A percentile compares a stretch with the other conserved stretches of the same genome.
Evolutionary conservation across 164 flowering plant species (phyloP).

Genomic region (Dillenia suffruticosa): DNA sequence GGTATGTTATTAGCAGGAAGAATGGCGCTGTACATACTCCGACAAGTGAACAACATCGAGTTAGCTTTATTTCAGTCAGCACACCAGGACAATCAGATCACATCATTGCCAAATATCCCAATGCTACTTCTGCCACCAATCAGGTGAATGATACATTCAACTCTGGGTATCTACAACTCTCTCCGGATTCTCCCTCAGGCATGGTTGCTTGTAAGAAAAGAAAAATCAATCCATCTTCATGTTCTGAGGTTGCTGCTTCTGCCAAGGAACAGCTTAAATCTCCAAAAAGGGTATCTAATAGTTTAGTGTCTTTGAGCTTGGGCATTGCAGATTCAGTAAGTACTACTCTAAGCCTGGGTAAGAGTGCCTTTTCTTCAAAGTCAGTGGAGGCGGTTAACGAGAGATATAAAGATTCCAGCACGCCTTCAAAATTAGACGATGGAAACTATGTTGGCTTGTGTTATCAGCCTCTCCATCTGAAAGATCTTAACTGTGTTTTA

Average conservation of each 20-base stretch:
- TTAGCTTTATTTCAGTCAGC: background rate
- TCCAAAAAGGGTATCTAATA: too few relatives aligned
- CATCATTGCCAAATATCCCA: background rate
- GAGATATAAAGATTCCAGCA: slow-evolving; percentile 1
- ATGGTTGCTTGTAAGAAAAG: too few relatives aligned
- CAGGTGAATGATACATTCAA: too few relatives aligned
- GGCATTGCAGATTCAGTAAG: too few relatives aligned
- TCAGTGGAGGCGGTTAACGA: background rate
- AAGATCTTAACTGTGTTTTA: background rate
- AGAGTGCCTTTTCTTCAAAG: background rate
- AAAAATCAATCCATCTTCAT: too few relatives aligned
- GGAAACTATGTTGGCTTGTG: slow-evolving; percentile 3
- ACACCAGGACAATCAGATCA: slow-evolving; percentile 3
- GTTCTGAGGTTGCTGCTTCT: too few relatives aligned
- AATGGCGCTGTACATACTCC: background rate
- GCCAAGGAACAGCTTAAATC: too few relatives aligned
- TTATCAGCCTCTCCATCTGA: slow-evolving; percentile 6
- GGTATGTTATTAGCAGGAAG: slow-evolving; percentile 1
- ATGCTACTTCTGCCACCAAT: background rate
- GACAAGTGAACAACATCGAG: background rate
- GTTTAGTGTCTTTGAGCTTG: too few relatives aligned
- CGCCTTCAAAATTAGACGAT: background rate
- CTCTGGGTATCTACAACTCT: too few relatives aligned
- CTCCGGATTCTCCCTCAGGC: too few relatives aligned
- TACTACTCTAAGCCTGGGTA: too few relatives aligned